Evolutionary conservation across 2,329 filamentous ascomycete species (phyloP).

Genomic region (Penicillium sumatraense): DNA sequence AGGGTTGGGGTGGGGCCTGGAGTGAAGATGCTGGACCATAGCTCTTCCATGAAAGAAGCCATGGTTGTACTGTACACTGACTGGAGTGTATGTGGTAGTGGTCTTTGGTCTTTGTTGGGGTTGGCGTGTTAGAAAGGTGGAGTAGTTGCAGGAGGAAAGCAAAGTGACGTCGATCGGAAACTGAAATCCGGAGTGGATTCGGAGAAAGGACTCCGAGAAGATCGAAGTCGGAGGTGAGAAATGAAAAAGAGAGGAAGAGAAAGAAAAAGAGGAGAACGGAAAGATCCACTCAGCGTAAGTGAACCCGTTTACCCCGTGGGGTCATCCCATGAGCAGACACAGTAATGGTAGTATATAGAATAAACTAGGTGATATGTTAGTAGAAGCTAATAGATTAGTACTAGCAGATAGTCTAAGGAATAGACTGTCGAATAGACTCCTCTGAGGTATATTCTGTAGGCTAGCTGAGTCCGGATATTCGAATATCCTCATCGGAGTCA

Average conservation of each 20-base stretch:
- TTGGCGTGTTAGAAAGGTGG: too few species aligned
- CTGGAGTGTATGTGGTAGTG: conserved; percentile 9
- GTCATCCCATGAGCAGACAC: conserved; percentile 10
- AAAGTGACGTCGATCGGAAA: conserved; percentile 27
- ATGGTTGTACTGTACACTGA: too few species aligned
- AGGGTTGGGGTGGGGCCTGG: conserved; percentile 88
- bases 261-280: background rate
- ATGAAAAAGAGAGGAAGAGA: background rate
- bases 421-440: too few species aligned
- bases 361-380: conserved; percentile 1
- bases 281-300: background rate
- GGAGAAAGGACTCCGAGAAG: conserved; percentile 19
- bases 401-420: too few species aligned
- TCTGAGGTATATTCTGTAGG: too few species aligned
- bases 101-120: too few species aligned
- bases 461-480: conserved; percentile 12
- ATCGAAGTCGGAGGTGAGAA: conserved; percentile 2
- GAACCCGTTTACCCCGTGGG: conserved; percentile 1
- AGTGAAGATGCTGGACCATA: conserved; percentile 93
- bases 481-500: conserved; percentile 12
- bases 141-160: background rate
- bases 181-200: conserved; percentile 25
- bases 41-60: conserved; percentile 67
- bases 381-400: too few species aligned
- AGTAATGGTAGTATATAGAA: conserved; percentile 2